These are phyloP conservation scores for Nelumbo lutea DNA, from an alignment of 164 flowering plant genomes.

Conservation along the genomic window DNA sequence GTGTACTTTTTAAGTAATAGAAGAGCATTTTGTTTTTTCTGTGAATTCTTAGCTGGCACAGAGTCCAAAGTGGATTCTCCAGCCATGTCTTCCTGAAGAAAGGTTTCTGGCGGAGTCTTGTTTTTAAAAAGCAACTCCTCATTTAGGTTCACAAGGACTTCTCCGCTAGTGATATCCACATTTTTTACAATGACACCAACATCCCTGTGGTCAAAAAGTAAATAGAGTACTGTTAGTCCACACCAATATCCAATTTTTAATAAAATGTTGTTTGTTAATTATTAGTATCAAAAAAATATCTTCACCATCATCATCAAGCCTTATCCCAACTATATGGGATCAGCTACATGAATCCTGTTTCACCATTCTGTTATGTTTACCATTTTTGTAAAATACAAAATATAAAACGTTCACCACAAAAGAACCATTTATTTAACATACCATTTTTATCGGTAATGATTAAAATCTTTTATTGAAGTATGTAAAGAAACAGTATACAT, in stretches of 20 bases:
- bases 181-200: conserved; percentile 63
- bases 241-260: not conserved
- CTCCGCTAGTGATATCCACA: conserved; percentile 69
- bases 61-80: conserved; percentile 24
- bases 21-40: conserved; percentile 35
- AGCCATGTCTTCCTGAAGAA: conserved; percentile 25
- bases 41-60: conserved; percentile 24
- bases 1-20: conserved; percentile 43
- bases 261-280: no score
- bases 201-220: conserved; percentile 54
- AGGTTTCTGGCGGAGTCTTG: conserved; percentile 32
- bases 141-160: conserved; percentile 50
- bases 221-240: conserved; percentile 2
- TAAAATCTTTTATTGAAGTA: no score
- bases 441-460: no score
- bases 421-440: no score
- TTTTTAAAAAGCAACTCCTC: conserved; percentile 54
- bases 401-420: not conserved
- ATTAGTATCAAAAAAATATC: no score
- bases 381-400: conserved; percentile 4
- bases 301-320: no score
- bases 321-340: no score
- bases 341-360: no score
- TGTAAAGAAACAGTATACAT: no score
- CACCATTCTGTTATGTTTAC: not conserved